Conservation (phyloP, 108 stramenopile species). For the Nannochloropsis granulata region DNA sequence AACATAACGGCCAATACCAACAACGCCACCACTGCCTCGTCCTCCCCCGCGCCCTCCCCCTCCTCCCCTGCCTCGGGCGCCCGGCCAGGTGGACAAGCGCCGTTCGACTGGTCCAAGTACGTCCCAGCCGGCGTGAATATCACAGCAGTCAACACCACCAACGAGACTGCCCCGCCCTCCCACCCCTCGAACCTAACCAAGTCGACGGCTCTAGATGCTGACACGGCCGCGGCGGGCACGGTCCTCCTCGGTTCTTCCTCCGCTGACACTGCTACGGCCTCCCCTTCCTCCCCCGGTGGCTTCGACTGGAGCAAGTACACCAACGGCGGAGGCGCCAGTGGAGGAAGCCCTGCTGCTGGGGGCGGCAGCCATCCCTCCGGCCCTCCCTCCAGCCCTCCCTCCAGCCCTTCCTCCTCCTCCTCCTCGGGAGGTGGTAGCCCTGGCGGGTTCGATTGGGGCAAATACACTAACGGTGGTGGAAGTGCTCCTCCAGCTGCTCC, state of each 20-base stretch:
- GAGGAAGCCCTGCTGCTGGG: too few species aligned
- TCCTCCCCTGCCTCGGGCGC: neutral
- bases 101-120: neutral
- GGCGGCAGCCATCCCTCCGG: too few species aligned
- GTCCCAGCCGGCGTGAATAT: neutral
- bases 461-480: too few species aligned
- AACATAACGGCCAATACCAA: neutral
- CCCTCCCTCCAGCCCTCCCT: too few species aligned
- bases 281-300: neutral
- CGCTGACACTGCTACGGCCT: neutral
- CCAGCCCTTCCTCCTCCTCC: neutral
- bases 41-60: neutral
- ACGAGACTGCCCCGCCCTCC: neutral
- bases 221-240: neutral
- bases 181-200: too few species aligned
- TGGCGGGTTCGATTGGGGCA: too few species aligned
- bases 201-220: too few species aligned
- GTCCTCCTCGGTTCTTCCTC: neutral
- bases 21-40: neutral
- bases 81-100: neutral
- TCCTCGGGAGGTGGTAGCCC: neutral
- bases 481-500: too few species aligned
- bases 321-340: neutral
- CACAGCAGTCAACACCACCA: neutral
- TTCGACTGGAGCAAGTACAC: neutral